Conservation (phyloP, 768 basidiomycete species). For the Suillus variegatus region DNA sequence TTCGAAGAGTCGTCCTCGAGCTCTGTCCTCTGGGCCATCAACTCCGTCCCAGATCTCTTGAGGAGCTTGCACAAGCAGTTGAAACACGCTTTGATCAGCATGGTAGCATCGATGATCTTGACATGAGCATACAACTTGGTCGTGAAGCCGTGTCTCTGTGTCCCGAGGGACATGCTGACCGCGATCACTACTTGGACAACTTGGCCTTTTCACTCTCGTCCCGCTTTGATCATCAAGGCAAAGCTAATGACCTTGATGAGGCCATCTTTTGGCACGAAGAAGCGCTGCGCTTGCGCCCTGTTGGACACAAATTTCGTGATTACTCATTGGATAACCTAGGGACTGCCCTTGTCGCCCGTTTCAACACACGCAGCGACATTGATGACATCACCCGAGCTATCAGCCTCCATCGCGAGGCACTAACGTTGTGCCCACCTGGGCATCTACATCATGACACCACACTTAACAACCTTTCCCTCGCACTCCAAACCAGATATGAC, state of each 20-base stretch:
- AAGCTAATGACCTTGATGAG: background rate
- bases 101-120: background rate
- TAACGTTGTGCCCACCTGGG: background rate
- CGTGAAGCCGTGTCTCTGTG: background rate
- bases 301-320: background rate
- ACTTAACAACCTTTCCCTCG: background rate
- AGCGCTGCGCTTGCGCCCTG: background rate
- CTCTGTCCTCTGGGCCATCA: background rate
- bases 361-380: background rate
- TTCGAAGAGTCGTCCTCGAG: background rate
- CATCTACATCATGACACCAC: background rate
- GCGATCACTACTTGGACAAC: background rate
- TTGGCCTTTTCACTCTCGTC: background rate
- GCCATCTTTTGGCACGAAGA: background rate
- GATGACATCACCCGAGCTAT: background rate
- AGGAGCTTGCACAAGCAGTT: background rate
- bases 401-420: background rate
- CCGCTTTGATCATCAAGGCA: background rate
- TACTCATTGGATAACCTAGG: background rate
- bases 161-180: background rate
- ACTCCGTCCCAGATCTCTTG: background rate
- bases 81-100: background rate
- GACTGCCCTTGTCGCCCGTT: background rate
- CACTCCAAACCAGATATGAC: background rate
- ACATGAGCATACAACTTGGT: background rate